Conservation (phyloP, 2,329 filamentous ascomycete species). For the Xylaria sp. region DNA sequence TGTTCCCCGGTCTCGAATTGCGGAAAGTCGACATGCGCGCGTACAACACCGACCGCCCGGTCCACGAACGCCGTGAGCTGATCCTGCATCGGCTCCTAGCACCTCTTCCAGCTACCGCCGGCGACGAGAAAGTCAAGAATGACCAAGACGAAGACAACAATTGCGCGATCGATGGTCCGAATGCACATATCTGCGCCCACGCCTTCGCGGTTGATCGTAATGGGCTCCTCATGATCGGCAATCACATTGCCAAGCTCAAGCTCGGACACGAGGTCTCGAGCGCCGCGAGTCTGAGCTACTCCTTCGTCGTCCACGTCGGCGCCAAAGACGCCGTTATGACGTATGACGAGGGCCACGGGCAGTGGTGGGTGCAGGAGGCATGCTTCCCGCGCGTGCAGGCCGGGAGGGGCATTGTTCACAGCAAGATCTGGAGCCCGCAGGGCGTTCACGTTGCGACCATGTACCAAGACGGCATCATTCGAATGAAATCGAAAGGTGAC, state of each 20-base stretch:
- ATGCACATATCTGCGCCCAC: constrained; percentile 60
- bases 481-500: constrained; percentile 9
- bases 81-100: constrained; percentile 60
- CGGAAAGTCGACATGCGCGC: constrained; percentile 63
- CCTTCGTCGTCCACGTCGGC: constrained; percentile 64
- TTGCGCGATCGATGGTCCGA: constrained; percentile 49
- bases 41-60: constrained; percentile 55
- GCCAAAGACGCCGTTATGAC: constrained; percentile 59
- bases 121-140: too few relatives aligned
- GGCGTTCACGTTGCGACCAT: constrained; percentile 65
- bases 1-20: constrained; percentile 63
- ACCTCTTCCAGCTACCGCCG: constrained; percentile 53
- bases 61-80: constrained; percentile 60
- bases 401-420: constrained; percentile 59
- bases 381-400: constrained; percentile 59
- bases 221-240: constrained; percentile 61
- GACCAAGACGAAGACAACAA: neutral
- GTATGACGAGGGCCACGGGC: constrained; percentile 45
- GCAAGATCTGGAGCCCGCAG: constrained; percentile 64
- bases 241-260: constrained; percentile 60
- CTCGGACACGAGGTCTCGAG: constrained; percentile 53
- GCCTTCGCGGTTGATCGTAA: constrained; percentile 65
- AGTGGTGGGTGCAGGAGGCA: constrained; percentile 66
- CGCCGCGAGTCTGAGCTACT: constrained; percentile 61
- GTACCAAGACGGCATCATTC: constrained; percentile 63